Conservation (phyloP, 768 basidiomycete genomes). For the Naematelia aurantialba region DNA sequence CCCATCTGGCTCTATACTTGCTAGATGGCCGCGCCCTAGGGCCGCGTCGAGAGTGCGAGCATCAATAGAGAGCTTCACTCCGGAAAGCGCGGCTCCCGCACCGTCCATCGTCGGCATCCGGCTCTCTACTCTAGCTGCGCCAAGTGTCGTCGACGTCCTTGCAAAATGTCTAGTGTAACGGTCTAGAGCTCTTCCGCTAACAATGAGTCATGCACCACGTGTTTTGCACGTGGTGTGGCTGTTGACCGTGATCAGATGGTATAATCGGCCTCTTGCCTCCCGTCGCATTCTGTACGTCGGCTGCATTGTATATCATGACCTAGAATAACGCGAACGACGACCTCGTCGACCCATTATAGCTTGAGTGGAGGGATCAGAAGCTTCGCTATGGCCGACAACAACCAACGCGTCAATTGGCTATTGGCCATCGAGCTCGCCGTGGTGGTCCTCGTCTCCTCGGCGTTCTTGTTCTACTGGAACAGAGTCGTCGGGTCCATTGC, state of each 20-base stretch:
- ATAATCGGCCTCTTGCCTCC: not conserved
- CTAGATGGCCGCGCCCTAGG: conserved; percentile 11
- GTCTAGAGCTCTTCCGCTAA: no score
- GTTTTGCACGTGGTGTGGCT: no score
- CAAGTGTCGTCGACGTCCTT: not conserved
- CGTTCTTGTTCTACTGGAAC: conserved; percentile 88
- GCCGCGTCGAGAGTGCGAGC: conserved; percentile 17
- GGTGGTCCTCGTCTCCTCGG: conserved; percentile 44
- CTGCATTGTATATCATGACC: conserved; percentile 2
- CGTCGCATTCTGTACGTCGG: not conserved
- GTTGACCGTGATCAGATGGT: no score
- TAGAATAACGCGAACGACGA: not conserved
- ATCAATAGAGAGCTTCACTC: conserved; percentile 15
- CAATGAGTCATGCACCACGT: no score
- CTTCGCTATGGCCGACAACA: conserved; percentile 16
- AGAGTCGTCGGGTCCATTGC: conserved; percentile 70
- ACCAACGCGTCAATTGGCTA: conserved; percentile 36
- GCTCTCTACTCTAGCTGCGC: not conserved
- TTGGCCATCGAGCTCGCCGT: conserved; percentile 45
- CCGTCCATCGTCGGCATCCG: not conserved
- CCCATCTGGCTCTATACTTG: conserved; percentile 27
- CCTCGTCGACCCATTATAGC: not conserved
- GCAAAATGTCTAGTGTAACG: no score
- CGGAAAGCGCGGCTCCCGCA: not conserved
- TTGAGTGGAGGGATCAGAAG: conserved; percentile 3